Evolutionary conservation across 1,284 basidiomycete species (phyloP), one percentile per base, ranked within the genome.

Genomic region (Pholiota adiposa): DNA sequence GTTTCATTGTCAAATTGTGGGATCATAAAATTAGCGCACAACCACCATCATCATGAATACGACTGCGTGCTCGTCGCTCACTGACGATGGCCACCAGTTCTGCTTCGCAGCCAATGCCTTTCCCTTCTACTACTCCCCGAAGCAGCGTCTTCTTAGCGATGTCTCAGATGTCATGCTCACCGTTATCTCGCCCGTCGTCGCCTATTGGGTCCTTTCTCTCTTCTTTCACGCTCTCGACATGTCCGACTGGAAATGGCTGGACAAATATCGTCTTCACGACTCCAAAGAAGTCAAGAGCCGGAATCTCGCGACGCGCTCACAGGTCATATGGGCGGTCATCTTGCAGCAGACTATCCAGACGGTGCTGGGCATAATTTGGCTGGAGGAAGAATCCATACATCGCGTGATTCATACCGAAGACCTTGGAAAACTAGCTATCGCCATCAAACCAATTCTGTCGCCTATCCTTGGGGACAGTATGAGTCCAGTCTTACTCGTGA

Each of bases 321-420:
- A 93, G 62, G 96, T 98, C 55, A 69, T 97, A 50, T 75, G 79
- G 68, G 92, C 92, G 3, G 96, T 98, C 54, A 54, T 96, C 16
- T 67, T 95, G 33, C 94, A 97, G 74, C 96, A 99, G 64, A 69
- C 84, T 31, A 71, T 98, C 2, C 97, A 99, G 76, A 97, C 94
- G 0, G 59, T 79, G 0, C 73, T 97, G 4, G 97, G 94, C 0
- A 72, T 84, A 9, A 73, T 85, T 41, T 90, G 89, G 83, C 69
- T 98, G 60, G 82, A 88, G 25, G 82, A 84, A 11, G 83, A 85
- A 16, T 79, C 79, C 8, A 49, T 56, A 8, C 58, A 65, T 49
- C 70, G 71, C 29, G 72, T 77, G 1, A 82, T 93, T 69, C 90
- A 91, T 73, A 60, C 76, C 36, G 78, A 69, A 76, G 80, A 79